Percentiles rank a stretch among this genome's conserved stretches.
Evolutionary conservation across 2,329 filamentous ascomycete genomes (phyloP).

Genomic region (Coniochaeta prunicola): DNA sequence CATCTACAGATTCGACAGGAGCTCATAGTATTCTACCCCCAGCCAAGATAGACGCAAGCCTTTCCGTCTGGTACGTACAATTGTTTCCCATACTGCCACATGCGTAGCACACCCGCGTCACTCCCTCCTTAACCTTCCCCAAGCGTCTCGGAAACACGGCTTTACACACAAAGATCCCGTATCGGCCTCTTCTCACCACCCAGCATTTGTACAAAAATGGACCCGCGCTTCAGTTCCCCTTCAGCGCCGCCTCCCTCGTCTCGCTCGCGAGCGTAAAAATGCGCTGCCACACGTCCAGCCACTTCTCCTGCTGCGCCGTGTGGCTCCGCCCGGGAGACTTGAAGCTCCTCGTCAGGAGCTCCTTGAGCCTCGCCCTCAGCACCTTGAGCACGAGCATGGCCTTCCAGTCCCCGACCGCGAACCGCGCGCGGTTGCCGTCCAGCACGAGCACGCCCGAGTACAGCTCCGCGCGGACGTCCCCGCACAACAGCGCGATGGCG

Average conservation of each 20-base stretch:
- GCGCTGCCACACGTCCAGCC: slow-evolving; percentile 67
- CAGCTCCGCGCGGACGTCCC: slow-evolving; percentile 84
- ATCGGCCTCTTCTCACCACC: too few relatives aligned
- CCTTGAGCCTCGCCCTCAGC: slow-evolving; percentile 64
- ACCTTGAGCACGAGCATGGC: slow-evolving; percentile 83
- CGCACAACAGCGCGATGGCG: slow-evolving; percentile 75
- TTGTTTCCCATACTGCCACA: too few relatives aligned
- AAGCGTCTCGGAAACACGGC: too few relatives aligned
- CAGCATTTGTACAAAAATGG: too few relatives aligned
- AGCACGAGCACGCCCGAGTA: slow-evolving; percentile 81
- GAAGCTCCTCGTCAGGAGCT: slow-evolving; percentile 67
- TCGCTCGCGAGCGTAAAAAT: slow-evolving; percentile 42
- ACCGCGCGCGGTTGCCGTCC: slow-evolving; percentile 80
- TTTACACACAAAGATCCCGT: too few relatives aligned
- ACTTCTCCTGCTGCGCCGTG: slow-evolving; percentile 62
- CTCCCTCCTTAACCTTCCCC: too few relatives aligned
- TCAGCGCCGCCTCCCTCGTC: slow-evolving; percentile 9
- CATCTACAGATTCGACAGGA: too few relatives aligned
- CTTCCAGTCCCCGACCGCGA: slow-evolving; percentile 83
- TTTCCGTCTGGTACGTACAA: too few relatives aligned
- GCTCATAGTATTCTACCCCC: too few relatives aligned
- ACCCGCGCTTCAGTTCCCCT: background rate
- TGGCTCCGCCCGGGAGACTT: slow-evolving; percentile 56
- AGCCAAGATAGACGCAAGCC: too few relatives aligned
- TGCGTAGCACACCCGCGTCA: too few relatives aligned